Conservation (phyloP, 2,329 filamentous ascomycete genomes). For the Beauveria medogensis region DNA sequence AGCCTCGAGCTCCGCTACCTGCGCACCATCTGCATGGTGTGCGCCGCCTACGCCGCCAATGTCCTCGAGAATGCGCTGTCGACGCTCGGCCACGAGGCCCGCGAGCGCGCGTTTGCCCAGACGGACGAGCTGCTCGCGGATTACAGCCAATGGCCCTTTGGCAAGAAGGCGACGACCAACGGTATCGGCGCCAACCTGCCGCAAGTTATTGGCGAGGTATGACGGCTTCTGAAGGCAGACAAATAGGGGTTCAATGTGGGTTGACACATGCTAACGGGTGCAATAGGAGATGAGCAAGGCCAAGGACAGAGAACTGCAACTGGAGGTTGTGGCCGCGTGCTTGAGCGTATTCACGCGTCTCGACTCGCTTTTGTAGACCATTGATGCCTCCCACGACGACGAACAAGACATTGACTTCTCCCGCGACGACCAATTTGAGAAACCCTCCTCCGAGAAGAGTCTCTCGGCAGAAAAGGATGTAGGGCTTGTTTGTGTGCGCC, state of each 20-base stretch:
- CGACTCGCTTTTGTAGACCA: slow-evolving; percentile 78
- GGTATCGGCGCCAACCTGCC: slow-evolving; percentile 90
- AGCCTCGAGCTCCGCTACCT: slow-evolving; percentile 90
- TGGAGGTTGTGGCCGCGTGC: slow-evolving; percentile 95
- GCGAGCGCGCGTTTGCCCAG: slow-evolving; percentile 91
- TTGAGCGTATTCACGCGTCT: slow-evolving; percentile 95
- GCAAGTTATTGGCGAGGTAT: slow-evolving; percentile 69
- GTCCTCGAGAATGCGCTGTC: slow-evolving; percentile 96
- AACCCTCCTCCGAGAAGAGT: not conserved
- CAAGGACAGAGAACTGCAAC: slow-evolving; percentile 91
- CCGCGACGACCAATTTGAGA: not conserved
- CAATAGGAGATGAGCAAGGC: slow-evolving; percentile 65
- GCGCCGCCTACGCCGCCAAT: slow-evolving; percentile 94
- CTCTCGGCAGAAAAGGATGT: not conserved
- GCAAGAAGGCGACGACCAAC: slow-evolving; percentile 66
- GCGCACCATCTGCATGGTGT: slow-evolving; percentile 91
- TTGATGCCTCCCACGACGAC: slow-evolving; percentile 4
- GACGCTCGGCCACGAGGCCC: slow-evolving; percentile 84
- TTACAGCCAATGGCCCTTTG: slow-evolving; percentile 97
- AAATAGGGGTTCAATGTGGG: not conserved
- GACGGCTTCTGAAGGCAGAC: slow-evolving; percentile 14
- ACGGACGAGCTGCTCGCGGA: slow-evolving; percentile 93
- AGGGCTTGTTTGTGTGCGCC: not conserved
- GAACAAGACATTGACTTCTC: not conserved
- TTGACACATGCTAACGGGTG: slow-evolving; percentile 14